These are phyloP conservation scores for Cystofilobasidium bisporidii DNA, from an alignment of 768 basidiomycete genomes.

Conservation along the genomic window DNA sequence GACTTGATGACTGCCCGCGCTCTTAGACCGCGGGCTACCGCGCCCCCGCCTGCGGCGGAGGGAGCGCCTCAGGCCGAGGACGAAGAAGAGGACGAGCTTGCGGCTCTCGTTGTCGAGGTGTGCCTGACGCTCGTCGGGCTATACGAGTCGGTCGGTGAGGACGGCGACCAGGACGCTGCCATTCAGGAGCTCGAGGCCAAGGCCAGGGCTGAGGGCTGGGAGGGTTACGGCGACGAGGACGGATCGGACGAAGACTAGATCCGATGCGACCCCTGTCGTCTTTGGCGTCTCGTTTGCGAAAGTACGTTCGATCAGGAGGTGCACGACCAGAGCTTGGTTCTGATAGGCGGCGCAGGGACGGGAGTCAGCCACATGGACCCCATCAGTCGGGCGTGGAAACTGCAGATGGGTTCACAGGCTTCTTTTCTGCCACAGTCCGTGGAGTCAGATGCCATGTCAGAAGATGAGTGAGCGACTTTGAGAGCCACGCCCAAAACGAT, in stretches of 20 bases:
- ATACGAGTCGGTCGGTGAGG: neutral
- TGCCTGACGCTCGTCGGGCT: neutral
- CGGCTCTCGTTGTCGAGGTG: neutral
- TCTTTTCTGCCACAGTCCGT: too few relatives aligned
- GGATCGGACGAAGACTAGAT: neutral
- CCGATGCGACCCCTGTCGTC: too few relatives aligned
- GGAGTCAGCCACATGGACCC: too few relatives aligned
- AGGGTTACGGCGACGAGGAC: neutral
- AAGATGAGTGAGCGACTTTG: too few relatives aligned
- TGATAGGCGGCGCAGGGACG: too few relatives aligned
- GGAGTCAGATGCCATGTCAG: too few relatives aligned
- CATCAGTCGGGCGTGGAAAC: too few relatives aligned
- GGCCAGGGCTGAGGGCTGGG: neutral
- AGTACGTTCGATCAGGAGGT: too few relatives aligned
- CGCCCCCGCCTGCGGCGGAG: neutral
- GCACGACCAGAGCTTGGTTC: too few relatives aligned
- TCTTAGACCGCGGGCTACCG: neutral
- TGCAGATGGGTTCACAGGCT: too few relatives aligned
- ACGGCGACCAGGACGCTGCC: neutral
- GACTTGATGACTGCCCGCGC: neutral
- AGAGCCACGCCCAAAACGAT: too few relatives aligned
- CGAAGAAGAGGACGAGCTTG: conserved; percentile 22
- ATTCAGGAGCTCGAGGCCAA: neutral
- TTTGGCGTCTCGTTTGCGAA: too few relatives aligned
- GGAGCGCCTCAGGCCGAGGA: neutral